Conservation (phyloP, 225 moss, liverwort and hornwort species). For the Sphagnum contortum region DNA sequence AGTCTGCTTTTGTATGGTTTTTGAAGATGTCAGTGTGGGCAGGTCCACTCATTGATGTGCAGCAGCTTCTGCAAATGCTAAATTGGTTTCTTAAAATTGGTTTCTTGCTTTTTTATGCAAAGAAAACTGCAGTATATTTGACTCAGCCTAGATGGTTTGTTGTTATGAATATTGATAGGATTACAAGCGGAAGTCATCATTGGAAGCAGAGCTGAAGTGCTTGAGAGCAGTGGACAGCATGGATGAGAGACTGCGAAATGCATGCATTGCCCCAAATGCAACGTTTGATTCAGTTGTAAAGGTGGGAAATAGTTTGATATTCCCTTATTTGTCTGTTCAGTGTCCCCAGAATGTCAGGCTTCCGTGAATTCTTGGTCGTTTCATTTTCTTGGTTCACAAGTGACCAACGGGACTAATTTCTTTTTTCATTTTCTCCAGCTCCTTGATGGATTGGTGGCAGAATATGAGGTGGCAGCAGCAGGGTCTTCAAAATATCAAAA, state of each 20-base stretch:
- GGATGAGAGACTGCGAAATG: conserved; percentile 69
- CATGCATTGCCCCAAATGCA: conserved; percentile 61
- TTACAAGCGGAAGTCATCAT: conserved; percentile 65
- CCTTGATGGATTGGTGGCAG: conserved; percentile 45
- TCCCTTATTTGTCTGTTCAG: neutral
- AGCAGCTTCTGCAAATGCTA: too few species aligned
- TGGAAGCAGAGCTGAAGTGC: conserved; percentile 73
- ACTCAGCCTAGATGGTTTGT: too few species aligned
- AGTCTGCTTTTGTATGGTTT: neutral
- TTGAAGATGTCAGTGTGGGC: neutral
- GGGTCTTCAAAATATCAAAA: conserved; percentile 75
- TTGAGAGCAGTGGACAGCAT: conserved; percentile 66
- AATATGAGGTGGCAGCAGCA: conserved; percentile 54
- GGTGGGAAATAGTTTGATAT: conserved; percentile 13
- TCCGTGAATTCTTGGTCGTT: too few species aligned
- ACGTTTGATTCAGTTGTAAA: conserved; percentile 57
- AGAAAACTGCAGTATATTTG: too few species aligned
- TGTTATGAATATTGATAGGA: conserved; percentile 21
- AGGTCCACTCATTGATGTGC: neutral
- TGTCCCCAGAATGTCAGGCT: neutral
- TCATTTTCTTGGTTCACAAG: too few species aligned
- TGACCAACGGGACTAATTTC: too few species aligned
- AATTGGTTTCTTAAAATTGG: too few species aligned
- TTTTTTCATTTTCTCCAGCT: conserved; percentile 15
- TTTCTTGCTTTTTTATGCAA: too few species aligned